These are phyloP conservation scores for Fragaria nilgerrensis DNA, from an alignment of 306 rosid species.

Conservation along the genomic window DNA sequence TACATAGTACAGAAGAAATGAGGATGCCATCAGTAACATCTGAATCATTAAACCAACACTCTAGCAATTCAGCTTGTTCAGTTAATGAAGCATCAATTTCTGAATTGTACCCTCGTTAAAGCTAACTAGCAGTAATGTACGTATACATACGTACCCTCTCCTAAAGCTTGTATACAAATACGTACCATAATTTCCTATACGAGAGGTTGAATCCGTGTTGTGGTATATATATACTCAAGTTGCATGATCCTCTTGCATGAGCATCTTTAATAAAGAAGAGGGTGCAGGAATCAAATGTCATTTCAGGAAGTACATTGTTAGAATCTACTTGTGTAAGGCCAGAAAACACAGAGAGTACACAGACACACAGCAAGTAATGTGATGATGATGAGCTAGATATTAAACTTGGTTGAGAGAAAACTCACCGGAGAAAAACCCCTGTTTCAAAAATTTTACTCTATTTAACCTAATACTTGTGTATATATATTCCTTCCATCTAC, in stretches of 20 bases:
- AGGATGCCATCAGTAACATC: background rate
- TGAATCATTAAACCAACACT: background rate
- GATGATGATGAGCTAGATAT: too few species aligned
- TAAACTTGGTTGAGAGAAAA: background rate
- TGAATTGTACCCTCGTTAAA: background rate
- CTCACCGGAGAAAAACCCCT: background rate
- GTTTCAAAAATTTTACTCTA: conserved; percentile 6
- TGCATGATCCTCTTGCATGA: background rate
- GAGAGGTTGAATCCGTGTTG: background rate
- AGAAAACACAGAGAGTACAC: background rate
- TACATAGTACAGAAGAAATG: background rate
- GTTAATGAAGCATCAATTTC: conserved; percentile 5
- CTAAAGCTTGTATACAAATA: background rate
- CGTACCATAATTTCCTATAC: background rate
- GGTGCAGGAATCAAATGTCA: conserved; percentile 3
- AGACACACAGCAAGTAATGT: background rate
- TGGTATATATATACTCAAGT: background rate
- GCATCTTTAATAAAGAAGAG: background rate
- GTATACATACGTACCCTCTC: background rate
- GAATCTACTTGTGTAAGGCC: too few species aligned
- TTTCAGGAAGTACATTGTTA: background rate
- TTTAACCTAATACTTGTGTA: conserved; percentile 16
- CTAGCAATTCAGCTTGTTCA: background rate
- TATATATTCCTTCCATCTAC: conserved; percentile 9
- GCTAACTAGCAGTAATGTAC: too few species aligned